Conservation (phyloP, 2,329 filamentous ascomycete species). For the Hymenoscyphus scutula region DNA sequence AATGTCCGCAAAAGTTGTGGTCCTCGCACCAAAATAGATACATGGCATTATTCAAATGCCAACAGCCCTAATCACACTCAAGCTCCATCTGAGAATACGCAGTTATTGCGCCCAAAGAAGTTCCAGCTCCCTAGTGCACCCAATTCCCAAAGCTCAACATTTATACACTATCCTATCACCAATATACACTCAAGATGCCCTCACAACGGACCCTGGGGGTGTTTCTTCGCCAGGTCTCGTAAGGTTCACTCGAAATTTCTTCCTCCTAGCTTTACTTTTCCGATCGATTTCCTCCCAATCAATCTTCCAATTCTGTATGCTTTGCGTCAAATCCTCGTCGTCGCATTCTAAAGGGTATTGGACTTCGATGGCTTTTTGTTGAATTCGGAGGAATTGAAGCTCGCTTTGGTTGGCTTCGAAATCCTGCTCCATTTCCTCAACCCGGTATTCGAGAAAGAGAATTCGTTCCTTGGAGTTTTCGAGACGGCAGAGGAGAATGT, state of each 20-base stretch:
- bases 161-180: not conserved
- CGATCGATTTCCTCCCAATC: slow-evolving; percentile 56
- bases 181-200: not conserved
- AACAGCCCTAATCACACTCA: not conserved
- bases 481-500: slow-evolving; percentile 55
- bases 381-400: slow-evolving; percentile 59
- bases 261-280: slow-evolving; percentile 30
- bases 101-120: not conserved
- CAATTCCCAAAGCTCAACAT: not conserved
- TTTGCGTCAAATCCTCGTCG: slow-evolving; percentile 56
- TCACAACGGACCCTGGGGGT: not conserved
- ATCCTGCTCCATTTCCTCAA: slow-evolving; percentile 58
- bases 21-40: not conserved
- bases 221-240: not conserved
- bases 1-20: not conserved
- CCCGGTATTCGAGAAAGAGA: slow-evolving; percentile 56
- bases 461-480: slow-evolving; percentile 58
- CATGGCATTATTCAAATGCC: not conserved
- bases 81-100: not conserved
- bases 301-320: slow-evolving; percentile 60
- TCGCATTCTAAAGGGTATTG: slow-evolving; percentile 50
- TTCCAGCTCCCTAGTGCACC: not conserved
- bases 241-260: slow-evolving; percentile 14
- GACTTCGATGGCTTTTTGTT: slow-evolving; percentile 61
- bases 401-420: slow-evolving; percentile 57